Conservation (phyloP, 345 rosid species). For the Eucalyptus tenuipes region DNA sequence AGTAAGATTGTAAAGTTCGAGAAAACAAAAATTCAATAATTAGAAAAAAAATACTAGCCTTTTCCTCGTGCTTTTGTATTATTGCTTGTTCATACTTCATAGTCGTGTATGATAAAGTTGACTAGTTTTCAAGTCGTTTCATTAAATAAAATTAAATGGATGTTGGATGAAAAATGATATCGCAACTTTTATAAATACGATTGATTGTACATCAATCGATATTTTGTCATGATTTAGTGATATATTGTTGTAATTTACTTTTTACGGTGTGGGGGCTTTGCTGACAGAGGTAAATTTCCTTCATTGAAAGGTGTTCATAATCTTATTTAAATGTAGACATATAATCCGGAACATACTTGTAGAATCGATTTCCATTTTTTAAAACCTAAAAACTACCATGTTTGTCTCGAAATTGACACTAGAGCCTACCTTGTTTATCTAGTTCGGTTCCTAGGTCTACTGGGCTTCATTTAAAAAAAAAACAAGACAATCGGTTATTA, state of each 20-base stretch:
- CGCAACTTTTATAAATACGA: too few relatives aligned
- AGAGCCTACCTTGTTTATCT: too few relatives aligned
- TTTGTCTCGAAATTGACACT: rapidly evolving
- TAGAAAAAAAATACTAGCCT: background rate
- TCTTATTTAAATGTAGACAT: background rate
- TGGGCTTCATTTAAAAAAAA: background rate
- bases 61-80: background rate
- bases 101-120: background rate
- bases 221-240: background rate
- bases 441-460: rapidly evolving
- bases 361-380: background rate
- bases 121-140: too few relatives aligned
- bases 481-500: background rate
- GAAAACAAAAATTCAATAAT: background rate
- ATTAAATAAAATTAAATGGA: too few relatives aligned
- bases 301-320: background rate
- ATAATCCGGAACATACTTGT: rapidly evolving
- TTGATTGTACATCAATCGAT: rapidly evolving
- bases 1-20: background rate
- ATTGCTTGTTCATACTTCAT: background rate
- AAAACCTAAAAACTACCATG: too few relatives aligned
- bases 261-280: rapidly evolving
- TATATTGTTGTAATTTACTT: background rate
- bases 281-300: rapidly evolving
- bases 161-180: background rate